Percentiles rank a stretch among this genome's conserved stretches.
phyloP scores from a whole-genome alignment of 2,329 filamentous ascomycete genomes.

The Sclerotinia subarctica region DNA sequence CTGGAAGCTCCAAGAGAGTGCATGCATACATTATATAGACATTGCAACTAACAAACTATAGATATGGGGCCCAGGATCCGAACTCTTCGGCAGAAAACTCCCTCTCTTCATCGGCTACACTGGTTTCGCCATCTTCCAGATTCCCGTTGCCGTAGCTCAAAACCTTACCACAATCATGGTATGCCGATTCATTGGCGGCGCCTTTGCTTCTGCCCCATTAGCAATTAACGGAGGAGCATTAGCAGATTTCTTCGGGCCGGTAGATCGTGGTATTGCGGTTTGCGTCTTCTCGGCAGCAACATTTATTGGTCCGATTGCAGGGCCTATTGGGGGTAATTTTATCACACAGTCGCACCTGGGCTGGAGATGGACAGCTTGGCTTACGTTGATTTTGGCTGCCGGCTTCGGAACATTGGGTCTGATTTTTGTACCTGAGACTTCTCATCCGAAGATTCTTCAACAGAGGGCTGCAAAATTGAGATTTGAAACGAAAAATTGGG shows the following conservation, averaged over 20 bases:
- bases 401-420: conserved; percentile 38
- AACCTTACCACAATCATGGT: conserved; percentile 54
- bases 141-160: conserved; percentile 52
- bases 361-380: conserved; percentile 57
- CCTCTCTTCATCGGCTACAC: conserved; percentile 49
- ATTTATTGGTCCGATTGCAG: conserved; percentile 41
- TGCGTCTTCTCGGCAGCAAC: conserved; percentile 55
- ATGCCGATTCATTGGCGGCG: conserved; percentile 51
- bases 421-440: conserved; percentile 13
- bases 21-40: not conserved
- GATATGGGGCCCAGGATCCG: conserved; percentile 45
- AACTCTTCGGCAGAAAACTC: conserved; percentile 48
- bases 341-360: conserved; percentile 47
- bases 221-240: conserved; percentile 55
- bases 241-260: conserved; percentile 60
- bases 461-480: conserved; percentile 48
- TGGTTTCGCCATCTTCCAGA: conserved; percentile 51
- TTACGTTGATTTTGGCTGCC: conserved; percentile 49
- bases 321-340: conserved; percentile 42
- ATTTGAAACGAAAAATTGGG: conserved; percentile 41
- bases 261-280: conserved; percentile 61
- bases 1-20: too few relatives aligned
- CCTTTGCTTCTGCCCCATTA: conserved; percentile 50
- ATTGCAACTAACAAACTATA: not conserved
- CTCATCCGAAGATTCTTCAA: conserved; percentile 42